Evolutionary conservation across 2,329 filamentous ascomycete species (phyloP).

Genomic region (Exophiala sp.): DNA sequence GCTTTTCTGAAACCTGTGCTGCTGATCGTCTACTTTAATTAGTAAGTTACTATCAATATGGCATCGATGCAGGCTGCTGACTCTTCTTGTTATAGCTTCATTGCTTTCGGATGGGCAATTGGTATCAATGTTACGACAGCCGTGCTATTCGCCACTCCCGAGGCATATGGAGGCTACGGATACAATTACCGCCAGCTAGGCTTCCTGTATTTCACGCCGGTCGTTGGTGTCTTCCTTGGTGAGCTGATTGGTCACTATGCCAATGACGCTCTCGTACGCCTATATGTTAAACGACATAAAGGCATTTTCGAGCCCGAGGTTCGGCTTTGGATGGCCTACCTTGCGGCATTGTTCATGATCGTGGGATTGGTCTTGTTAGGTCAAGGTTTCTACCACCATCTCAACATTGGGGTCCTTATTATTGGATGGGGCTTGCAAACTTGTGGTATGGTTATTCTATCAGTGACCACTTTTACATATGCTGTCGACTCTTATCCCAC

Average conservation of each 20-base stretch:
- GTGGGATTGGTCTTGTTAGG: constrained; percentile 52
- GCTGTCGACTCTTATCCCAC: constrained; percentile 54
- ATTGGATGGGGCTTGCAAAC: constrained; percentile 52
- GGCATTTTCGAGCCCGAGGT: constrained; percentile 57
- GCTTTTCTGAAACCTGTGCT: constrained; percentile 39
- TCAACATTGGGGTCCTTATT: constrained; percentile 50
- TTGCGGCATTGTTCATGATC: constrained; percentile 48
- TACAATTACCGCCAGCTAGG: constrained; percentile 50
- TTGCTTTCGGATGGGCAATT: constrained; percentile 42
- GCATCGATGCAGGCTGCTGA: no score
- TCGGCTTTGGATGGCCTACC: constrained; percentile 47
- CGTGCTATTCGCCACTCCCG: constrained; percentile 47
- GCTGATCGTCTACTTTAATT: constrained; percentile 11
- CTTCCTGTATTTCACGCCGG: constrained; percentile 56
- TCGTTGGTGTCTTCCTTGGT: constrained; percentile 53
- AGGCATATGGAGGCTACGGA: constrained; percentile 35
- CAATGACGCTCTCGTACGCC: constrained; percentile 48
- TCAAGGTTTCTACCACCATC: constrained; percentile 47
- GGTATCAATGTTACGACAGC: constrained; percentile 56
- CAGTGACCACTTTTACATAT: constrained; percentile 50
- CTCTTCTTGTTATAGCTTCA: constrained; percentile 15
- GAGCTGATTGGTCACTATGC: constrained; percentile 55
- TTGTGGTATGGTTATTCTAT: constrained; percentile 26
- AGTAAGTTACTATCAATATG: no score
- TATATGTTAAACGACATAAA: constrained; percentile 44